Base-by-base conservation (phyloP, 164 flowering plant species). In the Liriodendron chinense region DNA sequence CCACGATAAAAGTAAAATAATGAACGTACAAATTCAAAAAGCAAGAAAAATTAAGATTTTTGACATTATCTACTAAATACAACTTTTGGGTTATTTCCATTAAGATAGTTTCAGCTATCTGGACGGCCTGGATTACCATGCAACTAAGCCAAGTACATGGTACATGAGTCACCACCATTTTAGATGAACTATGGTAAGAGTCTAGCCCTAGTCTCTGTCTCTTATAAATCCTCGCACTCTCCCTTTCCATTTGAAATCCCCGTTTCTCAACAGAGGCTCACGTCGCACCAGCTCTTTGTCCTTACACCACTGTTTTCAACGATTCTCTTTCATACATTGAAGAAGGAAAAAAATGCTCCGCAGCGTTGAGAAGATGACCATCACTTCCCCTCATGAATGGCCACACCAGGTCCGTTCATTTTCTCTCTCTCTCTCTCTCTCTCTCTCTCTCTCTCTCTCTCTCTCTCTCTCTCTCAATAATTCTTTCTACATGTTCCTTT, bases 261-360 rank as follows among this genome's bases (percentile, higher is more conserved):
- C 59, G 59, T 53, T 53, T 16, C 43, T 34, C 7, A 34, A 34
- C 43, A 34, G 43, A 34, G 43, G 0, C 84, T 78, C 80, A 73
- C 76, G 82, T 80, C 78, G 80, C 83, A 82, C 83, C 85, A 81
- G 84, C 84, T 81, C 79, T 80, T 81, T 86, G 86, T 84, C 87
- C 28, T 68, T 72, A 81, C 78, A 75, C 82, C 69, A 77, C 76
- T 77, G 76, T 66, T 25, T 66, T 28, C 25, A 25, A 66, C 79
- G 82, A 80, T 80, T 80, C 79, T 13, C 63, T 63, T 76, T 73
- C 47, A 26, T 28, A 66, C 10, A 25, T 2, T 24, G 68, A 65
- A 75, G 62, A 24, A 47, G 34, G 13, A 23, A 21, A 26, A 70
- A 62, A 64, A 73, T 62, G 49, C 53, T 78, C 53, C 64, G 50